A percentile compares a stretch with the other conserved stretches of the same genome.
Evolutionary conservation across 1,139 yeast genomes (phyloP).

Genomic region (Kurtzmaniella natalensis): DNA sequence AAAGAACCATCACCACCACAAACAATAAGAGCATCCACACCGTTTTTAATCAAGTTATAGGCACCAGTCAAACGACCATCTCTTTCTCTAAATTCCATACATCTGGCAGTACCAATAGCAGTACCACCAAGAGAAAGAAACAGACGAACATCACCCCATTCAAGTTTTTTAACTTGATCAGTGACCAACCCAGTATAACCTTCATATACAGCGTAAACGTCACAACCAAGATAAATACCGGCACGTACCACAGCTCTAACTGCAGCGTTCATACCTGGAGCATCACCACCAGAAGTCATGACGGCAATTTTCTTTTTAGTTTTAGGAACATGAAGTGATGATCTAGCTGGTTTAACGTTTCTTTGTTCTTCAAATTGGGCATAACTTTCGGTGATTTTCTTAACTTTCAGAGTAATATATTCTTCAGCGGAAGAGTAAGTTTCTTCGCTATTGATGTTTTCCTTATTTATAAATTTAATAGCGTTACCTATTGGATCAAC

Average conservation of each 20-base stretch:
- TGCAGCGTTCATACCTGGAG: slow-evolving; percentile 97
- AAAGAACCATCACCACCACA: slow-evolving; percentile 99
- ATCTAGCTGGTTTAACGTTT: not conserved
- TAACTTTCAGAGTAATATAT: slow-evolving; percentile 19
- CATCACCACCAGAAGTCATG: slow-evolving; percentile 98
- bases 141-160: slow-evolving; percentile 93
- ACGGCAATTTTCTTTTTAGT: slow-evolving; percentile 71
- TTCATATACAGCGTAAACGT: slow-evolving; percentile 89
- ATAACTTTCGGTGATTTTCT: slow-evolving; percentile 13
- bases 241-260: slow-evolving; percentile 93
- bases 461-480: slow-evolving; percentile 39
- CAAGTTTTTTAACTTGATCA: slow-evolving; percentile 65
- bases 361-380: slow-evolving; percentile 9
- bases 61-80: slow-evolving; percentile 81
- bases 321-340: slow-evolving; percentile 1
- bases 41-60: slow-evolving; percentile 76
- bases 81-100: slow-evolving; percentile 79
- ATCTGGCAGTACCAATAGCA: slow-evolving; percentile 92
- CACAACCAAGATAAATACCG: slow-evolving; percentile 85
- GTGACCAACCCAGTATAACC: slow-evolving; percentile 93
- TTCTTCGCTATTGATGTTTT: slow-evolving; percentile 24
- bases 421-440: slow-evolving; percentile 27
- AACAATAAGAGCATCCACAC: slow-evolving; percentile 94
- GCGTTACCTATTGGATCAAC: slow-evolving; percentile 57
- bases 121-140: slow-evolving; percentile 93